Evolutionary conservation across 352 stramenopile genomes (phyloP), one percentile per base, ranked within the genome.

Genomic region (Globisporangium nunn): DNA sequence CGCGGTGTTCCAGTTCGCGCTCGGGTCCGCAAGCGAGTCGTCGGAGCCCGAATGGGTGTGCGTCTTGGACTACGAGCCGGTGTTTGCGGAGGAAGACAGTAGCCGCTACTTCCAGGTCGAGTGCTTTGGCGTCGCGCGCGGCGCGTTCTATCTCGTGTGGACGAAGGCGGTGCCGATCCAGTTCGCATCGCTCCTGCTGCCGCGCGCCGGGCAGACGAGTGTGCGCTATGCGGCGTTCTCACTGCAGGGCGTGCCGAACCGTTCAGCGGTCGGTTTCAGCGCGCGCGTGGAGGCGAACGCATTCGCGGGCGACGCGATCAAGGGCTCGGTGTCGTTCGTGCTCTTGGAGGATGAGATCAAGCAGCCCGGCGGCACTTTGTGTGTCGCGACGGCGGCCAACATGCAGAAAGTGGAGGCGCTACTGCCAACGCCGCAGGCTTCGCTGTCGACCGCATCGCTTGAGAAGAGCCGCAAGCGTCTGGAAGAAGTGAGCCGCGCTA

Each of bases 71-170:
- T 92, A 78, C 64, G 79, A 90, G 55, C 78, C 78, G 11, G 44
- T 60, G 1, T 88, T 87, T 51, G 66, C 71, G 2, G 78, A 88
- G 2, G 52, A 54, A 1, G 50, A 72, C 47, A 68, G 40, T n/a
- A 57, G 60, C 30, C 64, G 64, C 6, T 86, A 78, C 63, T 81
- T 89, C 44, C 35, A 79, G 12, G 78, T 90, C 6, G 74, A 87
- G 46, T 85, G 72, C 15, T 71, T 86, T 33, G 40, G 66, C 3
- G 82, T 92, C 59, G 87, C 80, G 30, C 69, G 65, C 30, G 68
- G 63, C 12, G 75, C 79, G 3, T 70, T 92, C 51, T 92, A 90
- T 41, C 61, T 92, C 8, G 79, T 90, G 40, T 92, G 81, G 81
- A 67, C 72, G 14, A 58, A 71, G 14, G 76, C 71, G 35, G 58